Base-by-base conservation (phyloP, 2,329 filamentous ascomycete genomes). In the Neonectria ditissima region DNA sequence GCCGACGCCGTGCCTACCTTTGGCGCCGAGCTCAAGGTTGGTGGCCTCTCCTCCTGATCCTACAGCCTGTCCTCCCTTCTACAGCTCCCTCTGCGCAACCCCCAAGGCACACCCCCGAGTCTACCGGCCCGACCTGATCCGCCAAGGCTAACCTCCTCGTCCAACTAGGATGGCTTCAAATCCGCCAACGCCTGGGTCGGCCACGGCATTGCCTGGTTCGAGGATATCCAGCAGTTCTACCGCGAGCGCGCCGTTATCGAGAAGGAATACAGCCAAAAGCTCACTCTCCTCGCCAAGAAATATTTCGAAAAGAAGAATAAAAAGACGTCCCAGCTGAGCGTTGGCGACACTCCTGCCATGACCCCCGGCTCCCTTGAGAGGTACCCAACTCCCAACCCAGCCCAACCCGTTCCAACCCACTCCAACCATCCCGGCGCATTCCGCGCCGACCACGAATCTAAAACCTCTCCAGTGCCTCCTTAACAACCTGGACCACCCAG, bases 151-250 rank as follows among this genome's bases (percentile, higher is more conserved):
- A 55, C 48, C 48, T 52, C 28, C 28, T 34, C 18, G 14, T 41
- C 37, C 28, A 41, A n/a, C 16, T 53, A 97, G 93, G 96, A 99
- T 89, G 93, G 92, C 76, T 99, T 97, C 86, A 97, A 97, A 81
- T 89, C 93, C 18, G 94, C 97, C 77, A 97, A 94, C 81, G 89
- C 87, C 74, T 99, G 96, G 96, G 92, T 97, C 61, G 86, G 89
- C 67, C 90, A 92, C 78, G 94, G 95, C 68, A 97, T 99, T 78
- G 84, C 88, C 69, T 99, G 95, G 95, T 89, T 99, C 63, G 95
- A 97, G 74, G 96, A 99, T 74, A 92, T 99, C 67, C 93, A 99
- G 79, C 90, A 93, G 76, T 99, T 98, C 83, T 99, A 98, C 84
- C 92, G 96, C 68, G 96, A 99, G 80, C 89, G 97, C 62, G 93